Conservation (phyloP, 805 yeast genomes). For the Candida maris region DNA sequence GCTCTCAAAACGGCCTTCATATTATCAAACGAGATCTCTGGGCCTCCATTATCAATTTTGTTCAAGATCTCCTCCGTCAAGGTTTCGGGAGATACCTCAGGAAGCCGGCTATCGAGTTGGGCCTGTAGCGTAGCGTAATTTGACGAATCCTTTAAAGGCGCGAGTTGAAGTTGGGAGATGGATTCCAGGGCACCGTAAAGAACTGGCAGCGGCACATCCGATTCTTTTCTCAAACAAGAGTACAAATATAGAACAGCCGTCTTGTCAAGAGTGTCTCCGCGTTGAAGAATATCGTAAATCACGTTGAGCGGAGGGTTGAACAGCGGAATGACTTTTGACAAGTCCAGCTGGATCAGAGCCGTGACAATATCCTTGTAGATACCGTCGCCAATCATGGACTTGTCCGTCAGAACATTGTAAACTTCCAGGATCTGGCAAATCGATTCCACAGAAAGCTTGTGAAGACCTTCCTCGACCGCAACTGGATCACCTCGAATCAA, state of each 20-base stretch:
- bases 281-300: constrained; percentile 8
- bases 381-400: constrained; percentile 9
- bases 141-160: constrained; percentile 1
- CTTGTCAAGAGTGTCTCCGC: constrained; percentile 11
- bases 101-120: neutral
- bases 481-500: constrained; percentile 8
- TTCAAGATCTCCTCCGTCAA: constrained; percentile 3
- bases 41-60: constrained; percentile 15
- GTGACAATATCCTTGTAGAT: constrained; percentile 11
- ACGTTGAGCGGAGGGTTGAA: constrained; percentile 13
- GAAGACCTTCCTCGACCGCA: constrained; percentile 15
- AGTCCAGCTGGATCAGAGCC: constrained; percentile 18
- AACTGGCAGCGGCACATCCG: constrained; percentile 1
- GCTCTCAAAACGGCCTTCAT: constrained; percentile 18
- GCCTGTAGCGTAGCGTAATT: neutral
- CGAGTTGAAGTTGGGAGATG: constrained; percentile 17
- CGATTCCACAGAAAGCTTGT: constrained; percentile 12
- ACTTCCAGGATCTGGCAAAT: constrained; percentile 14
- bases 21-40: constrained; percentile 13
- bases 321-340: constrained; percentile 14
- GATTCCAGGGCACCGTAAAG: constrained; percentile 13
- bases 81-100: neutral
- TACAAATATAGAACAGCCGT: constrained; percentile 21
- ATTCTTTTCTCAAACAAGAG: constrained; percentile 8
- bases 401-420: constrained; percentile 11